Percentiles rank a stretch among this genome's conserved stretches.
These are phyloP conservation scores for Fusarium sp. DNA, from an alignment of 2,329 filamentous ascomycete genomes.

Conservation along the genomic window DNA sequence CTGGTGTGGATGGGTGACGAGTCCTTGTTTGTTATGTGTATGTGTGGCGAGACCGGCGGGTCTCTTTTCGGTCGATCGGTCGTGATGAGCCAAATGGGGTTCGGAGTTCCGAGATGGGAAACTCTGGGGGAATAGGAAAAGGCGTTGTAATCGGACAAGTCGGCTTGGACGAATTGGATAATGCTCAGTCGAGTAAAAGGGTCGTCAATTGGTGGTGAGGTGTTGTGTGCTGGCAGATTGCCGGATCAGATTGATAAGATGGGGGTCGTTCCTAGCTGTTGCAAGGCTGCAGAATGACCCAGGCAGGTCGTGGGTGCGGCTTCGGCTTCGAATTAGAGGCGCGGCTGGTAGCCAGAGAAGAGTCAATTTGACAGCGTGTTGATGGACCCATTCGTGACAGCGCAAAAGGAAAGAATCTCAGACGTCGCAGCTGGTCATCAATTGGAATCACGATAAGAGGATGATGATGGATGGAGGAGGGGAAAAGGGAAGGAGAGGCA, in stretches of 20 bases:
- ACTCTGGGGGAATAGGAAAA: constrained; percentile 15
- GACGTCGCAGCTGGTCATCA: constrained; percentile 8
- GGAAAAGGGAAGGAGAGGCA: constrained; percentile 13
- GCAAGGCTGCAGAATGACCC: constrained; percentile 21
- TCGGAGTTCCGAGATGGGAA: constrained; percentile 45
- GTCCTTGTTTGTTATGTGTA: constrained; percentile 9
- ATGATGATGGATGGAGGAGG: constrained; percentile 9
- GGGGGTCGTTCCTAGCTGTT: constrained; percentile 10
- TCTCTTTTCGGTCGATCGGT: constrained; percentile 37
- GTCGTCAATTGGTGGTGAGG: constrained; percentile 4
- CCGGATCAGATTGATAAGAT: constrained; percentile 36
- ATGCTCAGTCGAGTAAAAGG: neutral
- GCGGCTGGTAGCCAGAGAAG: constrained; percentile 21
- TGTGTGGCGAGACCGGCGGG: constrained; percentile 30
- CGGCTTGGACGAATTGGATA: neutral
- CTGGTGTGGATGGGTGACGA: constrained; percentile 17
- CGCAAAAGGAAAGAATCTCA: constrained; percentile 1
- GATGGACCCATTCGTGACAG: constrained; percentile 22
- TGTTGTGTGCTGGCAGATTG: constrained; percentile 2
- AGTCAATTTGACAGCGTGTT: constrained; percentile 11
- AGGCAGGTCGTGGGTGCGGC: constrained; percentile 12
- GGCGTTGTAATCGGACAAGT: neutral
- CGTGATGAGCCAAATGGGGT: constrained; percentile 20
- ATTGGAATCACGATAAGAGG: neutral
- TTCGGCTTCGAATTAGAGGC: constrained; percentile 32